Percentiles rank a stretch among this genome's conserved stretches.
These are phyloP conservation scores for Mycena epipterygia DNA, from an alignment of 768 basidiomycete species.

Conservation along the genomic window DNA sequence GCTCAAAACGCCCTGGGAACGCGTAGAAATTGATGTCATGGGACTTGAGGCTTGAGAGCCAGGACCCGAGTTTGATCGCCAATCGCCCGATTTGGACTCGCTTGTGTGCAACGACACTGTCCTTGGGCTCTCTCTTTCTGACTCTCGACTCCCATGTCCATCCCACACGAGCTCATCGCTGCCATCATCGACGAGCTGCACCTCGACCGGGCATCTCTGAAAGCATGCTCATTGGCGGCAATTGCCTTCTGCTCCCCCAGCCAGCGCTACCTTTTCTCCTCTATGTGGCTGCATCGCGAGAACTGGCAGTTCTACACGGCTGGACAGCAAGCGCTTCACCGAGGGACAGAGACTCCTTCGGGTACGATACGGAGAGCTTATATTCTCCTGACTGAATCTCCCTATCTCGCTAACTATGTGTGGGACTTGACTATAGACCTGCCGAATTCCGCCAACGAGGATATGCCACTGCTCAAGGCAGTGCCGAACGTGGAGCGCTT, in stretches of 20 bases:
- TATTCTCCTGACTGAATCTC: conserved; percentile 16
- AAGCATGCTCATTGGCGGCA: conserved; percentile 16
- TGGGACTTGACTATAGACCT: conserved; percentile 27
- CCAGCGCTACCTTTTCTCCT: conserved; percentile 25
- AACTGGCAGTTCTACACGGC: conserved; percentile 24
- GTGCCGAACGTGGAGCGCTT: conserved; percentile 25
- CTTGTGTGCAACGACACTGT: neutral
- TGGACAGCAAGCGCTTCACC: conserved; percentile 15
- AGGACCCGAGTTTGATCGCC: too few species aligned
- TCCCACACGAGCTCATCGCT: conserved; percentile 29
- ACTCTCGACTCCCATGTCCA: conserved; percentile 3
- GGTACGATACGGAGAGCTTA: conserved; percentile 12
- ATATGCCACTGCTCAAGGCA: conserved; percentile 11
- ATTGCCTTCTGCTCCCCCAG: conserved; percentile 12
- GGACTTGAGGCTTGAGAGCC: too few species aligned
- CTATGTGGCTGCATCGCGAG: conserved; percentile 29
- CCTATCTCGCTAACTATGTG: conserved; percentile 23
- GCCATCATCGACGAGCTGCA: conserved; percentile 34
- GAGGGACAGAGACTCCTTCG: conserved; percentile 8
- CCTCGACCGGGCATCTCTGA: conserved; percentile 22
- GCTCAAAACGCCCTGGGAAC: too few species aligned
- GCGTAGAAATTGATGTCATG: too few species aligned
- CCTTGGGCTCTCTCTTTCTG: conserved; percentile 2
- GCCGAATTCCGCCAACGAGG: conserved; percentile 29
- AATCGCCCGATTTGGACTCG: too few species aligned